Base-by-base conservation (phyloP, 352 stramenopile genomes). In the Globisporangium takayamanum region DNA sequence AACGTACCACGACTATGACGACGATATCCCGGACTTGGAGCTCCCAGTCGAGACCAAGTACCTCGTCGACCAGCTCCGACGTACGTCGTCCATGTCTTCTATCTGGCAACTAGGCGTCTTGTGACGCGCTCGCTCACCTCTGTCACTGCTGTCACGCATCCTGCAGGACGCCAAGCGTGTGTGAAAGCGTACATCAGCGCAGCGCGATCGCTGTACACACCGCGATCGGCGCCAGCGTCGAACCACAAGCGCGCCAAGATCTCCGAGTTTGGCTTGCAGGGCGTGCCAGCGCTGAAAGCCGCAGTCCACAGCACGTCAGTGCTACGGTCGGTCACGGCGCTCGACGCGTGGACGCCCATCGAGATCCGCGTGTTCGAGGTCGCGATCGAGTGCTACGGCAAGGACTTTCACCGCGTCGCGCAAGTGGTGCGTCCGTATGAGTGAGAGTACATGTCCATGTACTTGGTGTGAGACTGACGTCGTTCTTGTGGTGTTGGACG, bases 351-450 rank as follows among this genome's bases (percentile, higher is more conserved):
- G 85, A 92, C 83, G 22, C 78, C 81, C 0, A 76, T 80, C 33
- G 85, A 95, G 53, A 85, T 95, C 26, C 70, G 75, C 59, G 64
- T 92, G n/a, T 95, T 95, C 64, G 83, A 93, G 62, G 73, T 88
- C 25, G 80, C 80, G 14, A 89, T 95, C 52, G 80, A 93, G 42
- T 88, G 83, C 57, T 92, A 89, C 46, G 85, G 85, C 52, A 95
- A 95, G 47, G 75, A 92, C 59, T 95, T 95, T 37, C 66, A 88
- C 28, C 66, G 67, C 15, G 76, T 95, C 63, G 66, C 85, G 20
- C 71, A 84, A 25, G 69, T 85, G 70, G 85, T 95, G 67, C n/a
- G 56, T 49, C 14, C 36, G 48, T 53, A 15, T 39, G 25, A 12
- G n/a, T 22, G 20, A 15, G 11, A 37, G 11, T 4, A 12, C 11